Conservation (phyloP, 2,329 filamentous ascomycete species). For the Didymosphaeria variabile region DNA sequence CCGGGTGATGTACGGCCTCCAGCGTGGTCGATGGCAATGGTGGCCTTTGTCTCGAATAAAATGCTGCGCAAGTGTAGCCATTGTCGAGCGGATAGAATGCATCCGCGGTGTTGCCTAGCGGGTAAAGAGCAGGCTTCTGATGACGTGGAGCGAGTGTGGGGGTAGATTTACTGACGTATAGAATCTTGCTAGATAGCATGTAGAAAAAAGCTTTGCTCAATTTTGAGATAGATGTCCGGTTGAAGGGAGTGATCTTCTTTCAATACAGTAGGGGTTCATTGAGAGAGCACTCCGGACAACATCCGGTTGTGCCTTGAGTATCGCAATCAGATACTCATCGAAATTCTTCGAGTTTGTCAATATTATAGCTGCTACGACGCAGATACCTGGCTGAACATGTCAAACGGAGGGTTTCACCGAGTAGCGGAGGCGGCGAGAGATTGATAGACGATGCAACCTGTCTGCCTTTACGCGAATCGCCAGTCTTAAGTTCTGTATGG, state of each 20-base stretch:
- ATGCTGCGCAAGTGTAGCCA: conserved; percentile 11
- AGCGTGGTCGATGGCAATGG: conserved; percentile 15
- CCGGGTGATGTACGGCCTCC: conserved; percentile 8
- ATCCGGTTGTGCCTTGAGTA: conserved; percentile 6
- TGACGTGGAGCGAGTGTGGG: not conserved
- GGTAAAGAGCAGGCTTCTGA: not conserved
- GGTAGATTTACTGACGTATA: conserved; percentile 12
- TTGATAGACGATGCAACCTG: not conserved
- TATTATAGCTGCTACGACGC: not conserved
- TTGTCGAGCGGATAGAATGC: conserved; percentile 10
- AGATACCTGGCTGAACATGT: not conserved
- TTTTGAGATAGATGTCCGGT: not conserved
- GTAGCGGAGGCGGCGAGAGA: not conserved
- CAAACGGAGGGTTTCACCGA: not conserved
- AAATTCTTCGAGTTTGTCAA: not conserved
- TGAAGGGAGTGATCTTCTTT: conserved; percentile 10
- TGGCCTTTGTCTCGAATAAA: conserved; percentile 12
- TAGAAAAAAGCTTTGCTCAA: not conserved
- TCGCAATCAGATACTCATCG: conserved; percentile 3
- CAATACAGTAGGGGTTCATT: conserved; percentile 9
- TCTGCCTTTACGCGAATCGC: not conserved
- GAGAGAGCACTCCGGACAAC: no score
- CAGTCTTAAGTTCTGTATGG: not conserved
- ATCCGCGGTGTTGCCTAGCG: conserved; percentile 12
- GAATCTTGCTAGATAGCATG: conserved; percentile 9